Evolutionary conservation across 192 early-diverging fungal genomes (phyloP), one percentile per base, ranked within the genome.

Genomic region (Coemansia sp.): DNA sequence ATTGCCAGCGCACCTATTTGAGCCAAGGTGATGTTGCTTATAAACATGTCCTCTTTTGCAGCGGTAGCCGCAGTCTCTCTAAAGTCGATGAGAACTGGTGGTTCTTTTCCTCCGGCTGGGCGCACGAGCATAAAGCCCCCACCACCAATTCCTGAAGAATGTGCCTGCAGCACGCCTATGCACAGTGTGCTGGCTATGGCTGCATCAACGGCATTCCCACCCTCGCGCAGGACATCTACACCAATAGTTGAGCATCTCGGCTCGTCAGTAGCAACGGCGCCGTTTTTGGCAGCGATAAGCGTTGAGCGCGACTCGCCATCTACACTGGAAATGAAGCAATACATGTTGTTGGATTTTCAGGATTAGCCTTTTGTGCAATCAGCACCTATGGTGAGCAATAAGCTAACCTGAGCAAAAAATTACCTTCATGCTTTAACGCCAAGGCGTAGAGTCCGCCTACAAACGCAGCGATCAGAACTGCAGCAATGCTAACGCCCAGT

Each of bases 41-140:
- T 69, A 78, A 85, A 96, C 94, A 98, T 96, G 58, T 91, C 84
- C 23, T 64, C 75, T n/a, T 60, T 71, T 6, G 91, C 82, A 10
- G 86, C 87, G 33, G 69, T 66, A 9, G 91, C 92, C 10, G 95
- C 95, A 1, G 78, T 73, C 66, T 98, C 95, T 21, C 95, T 77
- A 55, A 96, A 98, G 64, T 98, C 91, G 39, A 98, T 83, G 15
- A 88, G 80, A 40, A 87, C 85, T 1, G 79, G 67, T 0, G 57
- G 64, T 23, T 72, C 67, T 2, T 68, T 81, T 0, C 83, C 84
- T 51, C 84, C 83, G 4, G 79, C 62, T 4, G 78, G 63, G 27
- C 91, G 84, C 10, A 95, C 81, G 9, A 93, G 78, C 89, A 95
- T 91, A 66, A 98, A 96, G 7, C 95, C 95, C 24, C 95, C 95